A percentile compares a stretch with the other conserved stretches of the same genome.
These are phyloP conservation scores for Cymodocea nodosa DNA, from an alignment of 116 monocot genomes.

Conservation along the genomic window DNA sequence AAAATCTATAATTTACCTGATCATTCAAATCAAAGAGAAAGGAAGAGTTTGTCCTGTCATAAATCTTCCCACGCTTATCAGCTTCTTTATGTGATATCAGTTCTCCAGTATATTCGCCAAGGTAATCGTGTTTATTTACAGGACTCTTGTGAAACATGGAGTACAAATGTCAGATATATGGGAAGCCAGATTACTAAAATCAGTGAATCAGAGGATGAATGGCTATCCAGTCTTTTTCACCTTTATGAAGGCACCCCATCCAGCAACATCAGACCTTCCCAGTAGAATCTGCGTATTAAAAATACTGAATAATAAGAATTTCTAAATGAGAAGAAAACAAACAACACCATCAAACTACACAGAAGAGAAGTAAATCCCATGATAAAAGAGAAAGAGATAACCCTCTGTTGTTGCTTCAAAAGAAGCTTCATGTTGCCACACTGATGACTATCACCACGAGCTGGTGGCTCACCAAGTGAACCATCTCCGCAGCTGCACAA, in stretches of 20 bases:
- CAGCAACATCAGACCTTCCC: constrained; percentile 88
- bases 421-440: constrained; percentile 99
- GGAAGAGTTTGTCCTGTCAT: constrained; percentile 95
- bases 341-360: background rate
- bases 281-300: constrained; percentile 54
- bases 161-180: background rate
- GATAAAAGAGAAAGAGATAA: constrained; percentile 11
- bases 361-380: background rate
- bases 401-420: constrained; percentile 83
- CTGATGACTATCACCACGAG: constrained; percentile 77
- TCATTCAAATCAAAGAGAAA: constrained; percentile 99
- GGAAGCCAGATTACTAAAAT: background rate
- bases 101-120: constrained; percentile 99
- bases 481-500: constrained; percentile 89
- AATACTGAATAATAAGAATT: too few relatives aligned
- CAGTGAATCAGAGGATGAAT: background rate
- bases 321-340: background rate
- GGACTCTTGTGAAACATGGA: constrained; percentile 40
- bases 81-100: constrained; percentile 96
- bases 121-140: constrained; percentile 94
- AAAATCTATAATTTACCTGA: constrained; percentile 35
- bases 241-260: constrained; percentile 98
- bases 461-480: constrained; percentile 58
- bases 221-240: constrained; percentile 11
- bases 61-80: constrained; percentile 98